A percentile compares a stretch with the other conserved stretches of the same genome.
These are phyloP conservation scores for Silene noctiflora DNA, from an alignment of 179 eudicot species.

Conservation along the genomic window DNA sequence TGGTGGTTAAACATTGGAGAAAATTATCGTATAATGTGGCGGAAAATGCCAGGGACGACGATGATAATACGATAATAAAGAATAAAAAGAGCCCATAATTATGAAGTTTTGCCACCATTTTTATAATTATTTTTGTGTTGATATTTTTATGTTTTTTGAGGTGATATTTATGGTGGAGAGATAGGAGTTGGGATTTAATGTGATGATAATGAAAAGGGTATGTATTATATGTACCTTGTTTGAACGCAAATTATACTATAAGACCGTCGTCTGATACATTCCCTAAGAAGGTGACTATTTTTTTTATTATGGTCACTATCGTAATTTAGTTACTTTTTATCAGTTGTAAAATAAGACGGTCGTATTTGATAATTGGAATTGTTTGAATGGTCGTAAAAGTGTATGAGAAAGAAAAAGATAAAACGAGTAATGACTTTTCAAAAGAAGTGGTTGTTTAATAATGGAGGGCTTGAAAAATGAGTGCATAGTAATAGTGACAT, in stretches of 20 bases:
- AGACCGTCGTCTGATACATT: too few relatives aligned
- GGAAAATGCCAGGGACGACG: slow-evolving; percentile 3
- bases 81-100: background rate
- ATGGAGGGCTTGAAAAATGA: background rate
- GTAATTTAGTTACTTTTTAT: too few relatives aligned
- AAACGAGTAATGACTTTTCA: slow-evolving; percentile 4
- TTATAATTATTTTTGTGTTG: background rate
- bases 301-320: too few relatives aligned
- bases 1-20: slow-evolving; percentile 19
- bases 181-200: background rate
- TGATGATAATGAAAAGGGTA: background rate
- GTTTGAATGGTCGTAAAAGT: slow-evolving; percentile 1
- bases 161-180: slow-evolving; percentile 8
- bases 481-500: background rate
- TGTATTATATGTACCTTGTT: too few relatives aligned
- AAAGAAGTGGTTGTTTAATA: background rate
- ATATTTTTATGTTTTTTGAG: background rate
- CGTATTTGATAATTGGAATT: too few relatives aligned
- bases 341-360: too few relatives aligned
- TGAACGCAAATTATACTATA: too few relatives aligned
- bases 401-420: background rate
- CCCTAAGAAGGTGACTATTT: too few relatives aligned
- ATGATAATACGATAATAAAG: background rate
- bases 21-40: slow-evolving; percentile 9
- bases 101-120: background rate